Evolutionary conservation across 352 stramenopile species (phyloP), one percentile per base, ranked within the genome.

Genomic region (Phytophthora pisi): DNA sequence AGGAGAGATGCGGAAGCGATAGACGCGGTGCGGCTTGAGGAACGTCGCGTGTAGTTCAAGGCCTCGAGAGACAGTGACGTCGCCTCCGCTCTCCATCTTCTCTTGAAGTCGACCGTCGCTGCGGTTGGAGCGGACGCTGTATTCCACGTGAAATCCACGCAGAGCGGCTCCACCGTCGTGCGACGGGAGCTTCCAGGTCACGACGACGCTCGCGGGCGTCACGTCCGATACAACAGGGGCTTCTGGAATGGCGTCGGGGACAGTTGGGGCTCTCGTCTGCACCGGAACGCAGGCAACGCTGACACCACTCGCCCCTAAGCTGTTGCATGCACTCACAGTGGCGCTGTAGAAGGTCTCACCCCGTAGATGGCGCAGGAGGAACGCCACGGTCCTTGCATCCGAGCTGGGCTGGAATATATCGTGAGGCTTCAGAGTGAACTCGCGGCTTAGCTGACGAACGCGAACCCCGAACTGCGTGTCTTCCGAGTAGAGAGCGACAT

Each of bases 391-490:
- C 40, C 18, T 47, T 47, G 47, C n/a, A 30, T 38, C 24, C n/a
- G 47, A 10, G n/a, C 34, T 60, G 18, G 5, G 50, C 60, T 53
- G 31, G 6, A 69, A 43, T 28, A 79, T 63, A 28, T 89, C 64
- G 0, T 55, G 28, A 1, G 71, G 52, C 4, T 15, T 1, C 8
- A 88, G 23, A 13, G 51, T 57, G 24, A 88, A 61, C 24, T 87
- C 71, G 0, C 78, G 80, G 4, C 68, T 68, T 7, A 91, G n/a
- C 3, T 63, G 63, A 10, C 80, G 79, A 15, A 78, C 76, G 3
- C 63, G 61, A 26, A 93, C 75, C 7, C 83, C 82, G 61, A 89
- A 90, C 51, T 90, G 76, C 23, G 72, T 65, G 38, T 92, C 82
- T 61, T 91, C 77, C 8, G 13, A 59, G 56, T 79, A 90, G 9